Evolutionary conservation across 306 rosid species (phyloP).

Genomic region (Spatholobus suberectus): DNA sequence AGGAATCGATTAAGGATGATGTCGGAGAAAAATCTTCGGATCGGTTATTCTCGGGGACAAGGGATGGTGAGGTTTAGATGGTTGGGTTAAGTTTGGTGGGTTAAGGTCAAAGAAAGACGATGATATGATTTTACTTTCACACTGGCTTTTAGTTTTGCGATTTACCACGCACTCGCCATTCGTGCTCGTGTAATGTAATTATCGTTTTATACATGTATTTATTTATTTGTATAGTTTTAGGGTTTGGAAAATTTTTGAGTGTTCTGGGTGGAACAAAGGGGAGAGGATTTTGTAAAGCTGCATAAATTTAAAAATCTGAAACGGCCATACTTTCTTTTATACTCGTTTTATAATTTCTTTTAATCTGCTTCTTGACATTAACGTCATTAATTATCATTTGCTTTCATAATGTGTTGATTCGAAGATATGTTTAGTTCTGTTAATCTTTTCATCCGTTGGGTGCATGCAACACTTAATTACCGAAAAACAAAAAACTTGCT

Average conservation of each 20-base stretch:
- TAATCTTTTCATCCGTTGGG: too few species aligned
- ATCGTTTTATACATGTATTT: neutral
- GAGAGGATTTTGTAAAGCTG: neutral
- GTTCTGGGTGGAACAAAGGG: neutral
- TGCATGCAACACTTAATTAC: too few species aligned
- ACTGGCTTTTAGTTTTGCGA: too few species aligned
- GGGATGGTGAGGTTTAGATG: neutral
- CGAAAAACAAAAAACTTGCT: too few species aligned
- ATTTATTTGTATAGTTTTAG: neutral
- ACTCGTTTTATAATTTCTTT: too few species aligned
- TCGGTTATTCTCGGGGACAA: slow-evolving; percentile 15
- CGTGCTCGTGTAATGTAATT: neutral
- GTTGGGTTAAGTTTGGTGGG: neutral
- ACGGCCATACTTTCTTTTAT: too few species aligned
- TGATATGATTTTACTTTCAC: neutral
- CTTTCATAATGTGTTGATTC: too few species aligned
- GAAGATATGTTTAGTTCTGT: too few species aligned
- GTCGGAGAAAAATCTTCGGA: slow-evolving; percentile 62
- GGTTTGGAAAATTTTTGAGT: neutral
- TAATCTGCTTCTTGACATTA: too few species aligned
- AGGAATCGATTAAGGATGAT: slow-evolving; percentile 23
- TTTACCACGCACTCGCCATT: neutral
- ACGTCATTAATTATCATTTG: too few species aligned
- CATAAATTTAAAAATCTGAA: too few species aligned
- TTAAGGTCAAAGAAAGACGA: neutral